Evolutionary conservation across 2,329 filamentous ascomycete genomes (phyloP), one percentile per base, ranked within the genome.

Genomic region (Stagonosporopsis vannaccii): DNA sequence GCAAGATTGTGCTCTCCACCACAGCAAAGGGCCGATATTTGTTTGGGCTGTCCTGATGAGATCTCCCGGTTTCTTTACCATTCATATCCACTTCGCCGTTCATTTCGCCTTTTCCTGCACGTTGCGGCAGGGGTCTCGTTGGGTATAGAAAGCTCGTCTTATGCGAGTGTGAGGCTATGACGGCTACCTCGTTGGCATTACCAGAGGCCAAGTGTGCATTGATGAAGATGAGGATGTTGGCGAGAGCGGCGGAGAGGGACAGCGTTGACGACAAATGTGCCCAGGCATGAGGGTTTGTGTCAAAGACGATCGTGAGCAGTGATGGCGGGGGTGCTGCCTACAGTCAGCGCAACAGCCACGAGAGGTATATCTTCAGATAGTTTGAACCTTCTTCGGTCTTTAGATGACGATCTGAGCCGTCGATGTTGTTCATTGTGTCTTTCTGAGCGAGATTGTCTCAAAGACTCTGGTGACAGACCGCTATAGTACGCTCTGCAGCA

Each of bases 261-360:
- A 98, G 87, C 28, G 85, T 85, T 53, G 86, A 79, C 58, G 88
- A 82, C 40, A 98, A 85, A 58, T 91, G 83, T 6, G 91, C 87
- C 95, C 95, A 97, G 67, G 95, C 93, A 67, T 93, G 90, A 2
- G 95, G 95, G 75, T 99, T 99, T 23, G 94, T 97, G 80, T 99
- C 95, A 79, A 99, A 85, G 70, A 99, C 84, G 69, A 99, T 88
- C 65, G 92, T 90, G 48, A 97, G 87, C 32, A 99, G 87, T 13
- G 94, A 96, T 0, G 95, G 91, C 11, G 85, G 79, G 35, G 83
- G 81, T 55, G 82, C 84, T 84, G 61, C 13, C 39, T 60, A 48
- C 11, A 20, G 43, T 62, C 23, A 65, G 61, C 46, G 17, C 22
- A 8, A 17, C 23, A n/a, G 12, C 11, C 19, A 19, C 9, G 37